phyloP scores from a whole-genome alignment of 305 asterid species.

The Rubia balearica region DNA sequence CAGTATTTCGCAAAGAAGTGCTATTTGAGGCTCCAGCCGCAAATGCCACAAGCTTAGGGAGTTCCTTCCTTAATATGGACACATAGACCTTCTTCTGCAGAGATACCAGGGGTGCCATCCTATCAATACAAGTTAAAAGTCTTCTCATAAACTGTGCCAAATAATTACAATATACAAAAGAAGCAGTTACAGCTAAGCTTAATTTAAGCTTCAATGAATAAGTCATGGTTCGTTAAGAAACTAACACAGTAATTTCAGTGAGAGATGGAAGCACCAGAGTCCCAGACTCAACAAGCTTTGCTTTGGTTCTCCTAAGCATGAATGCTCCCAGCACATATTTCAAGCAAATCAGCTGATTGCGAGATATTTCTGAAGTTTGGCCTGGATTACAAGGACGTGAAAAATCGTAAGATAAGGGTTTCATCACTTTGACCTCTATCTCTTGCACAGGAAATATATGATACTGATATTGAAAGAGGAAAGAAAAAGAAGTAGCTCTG shows the following conservation, averaged over 20 bases:
- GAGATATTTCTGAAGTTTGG: slow-evolving; percentile 43
- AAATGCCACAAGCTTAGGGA: slow-evolving; percentile 74
- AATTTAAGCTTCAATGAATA: not conserved
- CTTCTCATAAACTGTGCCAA: slow-evolving; percentile 5
- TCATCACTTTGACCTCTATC: not conserved
- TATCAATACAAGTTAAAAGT: slow-evolving; percentile 28
- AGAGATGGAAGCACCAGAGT: slow-evolving; percentile 72
- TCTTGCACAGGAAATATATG: not conserved
- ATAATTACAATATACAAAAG: not conserved
- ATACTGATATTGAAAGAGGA: not conserved
- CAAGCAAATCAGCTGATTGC: slow-evolving; percentile 52
- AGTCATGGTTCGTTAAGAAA: slow-evolving; percentile 12
- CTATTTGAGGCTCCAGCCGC: slow-evolving; percentile 62
- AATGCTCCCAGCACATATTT: slow-evolving; percentile 74
- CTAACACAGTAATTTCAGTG: slow-evolving; percentile 86
- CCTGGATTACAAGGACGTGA: slow-evolving; percentile 35
- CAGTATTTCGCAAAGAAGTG: slow-evolving; percentile 76
- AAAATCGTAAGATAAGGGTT: not conserved
- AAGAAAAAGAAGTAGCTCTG: not conserved
- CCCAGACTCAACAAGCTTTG: slow-evolving; percentile 71
- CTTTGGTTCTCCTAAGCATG: slow-evolving; percentile 96
- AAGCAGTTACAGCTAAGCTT: not conserved
- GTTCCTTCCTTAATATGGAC: slow-evolving; percentile 86
- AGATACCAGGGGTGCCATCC: slow-evolving; percentile 75
- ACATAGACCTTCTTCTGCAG: slow-evolving; percentile 77